Evolutionary conservation across 2,329 filamentous ascomycete species (phyloP), one percentile per base, ranked within the genome.

Genomic region (Davidsoniella eucalypti): DNA sequence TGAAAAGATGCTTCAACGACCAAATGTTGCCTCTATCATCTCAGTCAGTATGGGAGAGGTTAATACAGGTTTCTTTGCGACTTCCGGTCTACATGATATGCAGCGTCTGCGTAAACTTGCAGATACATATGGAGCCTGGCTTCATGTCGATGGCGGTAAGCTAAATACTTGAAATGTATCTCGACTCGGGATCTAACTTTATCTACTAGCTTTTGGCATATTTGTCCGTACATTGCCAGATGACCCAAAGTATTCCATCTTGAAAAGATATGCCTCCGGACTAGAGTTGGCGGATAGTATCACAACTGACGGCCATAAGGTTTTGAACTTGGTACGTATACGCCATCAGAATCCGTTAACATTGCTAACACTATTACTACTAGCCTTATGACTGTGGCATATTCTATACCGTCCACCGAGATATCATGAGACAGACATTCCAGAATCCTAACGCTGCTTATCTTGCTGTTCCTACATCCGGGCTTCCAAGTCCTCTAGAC

Each of bases 331-430:
- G 43, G 78, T 80, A 63, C 54, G 75, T 71, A 26, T 25, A 21
- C 17, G 9, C 8, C 42, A 47, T 51, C 16, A 16, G 4, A 23
- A 23, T 23, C 21, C 5, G 40, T n/a, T 25, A 39, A 25, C 14
- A 25, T 7, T 12, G 7, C 8, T 42, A 29, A 42, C 3, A 16
- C 47, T 40, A 45, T 10, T 18, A 6, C 7, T 23, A 16, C 5
- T 49, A 80, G 72, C 88, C 90, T 0, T 95, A 95, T 58, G 90
- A 95, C 63, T 88, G 82, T 58, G 90, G 88, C 41, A 82, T 95
- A 64, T 93, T 94, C 70, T 76, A 94, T 57, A 86, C 80, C 47
- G 76, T 78, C 16, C 75, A 83, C 54, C 58, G 65, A 2, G 67
- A 76, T 10, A 73, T 82, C 1, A 68, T 65, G 50, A 61, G 71